phyloP scores from a whole-genome alignment of 495 filamentous ascomycete species.

The Penicillium verhagenii region DNA sequence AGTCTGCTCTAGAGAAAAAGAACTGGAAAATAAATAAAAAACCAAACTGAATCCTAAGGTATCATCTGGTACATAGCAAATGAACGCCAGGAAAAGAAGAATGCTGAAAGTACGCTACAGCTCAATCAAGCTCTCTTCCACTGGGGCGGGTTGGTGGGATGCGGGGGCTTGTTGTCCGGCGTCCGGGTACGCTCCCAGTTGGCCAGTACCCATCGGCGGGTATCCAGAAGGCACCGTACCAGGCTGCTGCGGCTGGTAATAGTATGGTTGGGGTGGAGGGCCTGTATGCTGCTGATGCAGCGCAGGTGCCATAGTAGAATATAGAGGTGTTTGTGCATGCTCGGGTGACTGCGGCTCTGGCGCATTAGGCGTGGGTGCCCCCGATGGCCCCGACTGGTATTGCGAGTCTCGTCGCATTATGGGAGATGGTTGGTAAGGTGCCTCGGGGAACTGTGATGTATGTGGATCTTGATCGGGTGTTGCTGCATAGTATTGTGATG shows the following conservation, averaged over 20 bases:
- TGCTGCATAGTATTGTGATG: slow-evolving; percentile 34
- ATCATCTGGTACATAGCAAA: slow-evolving; percentile 19
- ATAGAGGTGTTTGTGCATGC: slow-evolving; percentile 30
- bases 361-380: slow-evolving; percentile 19
- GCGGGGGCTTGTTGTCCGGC: slow-evolving; percentile 48
- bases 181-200: slow-evolving; percentile 62
- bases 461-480: slow-evolving; percentile 22
- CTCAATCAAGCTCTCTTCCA: slow-evolving; percentile 94
- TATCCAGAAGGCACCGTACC: slow-evolving; percentile 42
- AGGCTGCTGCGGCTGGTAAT: slow-evolving; percentile 46
- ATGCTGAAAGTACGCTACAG: slow-evolving; percentile 32
- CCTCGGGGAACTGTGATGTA: slow-evolving; percentile 21
- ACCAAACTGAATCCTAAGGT: slow-evolving; percentile 16
- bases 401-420: slow-evolving; percentile 33
- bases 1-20: background rate
- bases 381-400: slow-evolving; percentile 29
- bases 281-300: slow-evolving; percentile 30
- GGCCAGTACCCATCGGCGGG: slow-evolving; percentile 26
- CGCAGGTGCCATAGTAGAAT: slow-evolving; percentile 27
- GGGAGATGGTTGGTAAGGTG: slow-evolving; percentile 28
- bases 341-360: slow-evolving; percentile 31
- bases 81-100: background rate
- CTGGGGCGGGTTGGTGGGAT: slow-evolving; percentile 42
- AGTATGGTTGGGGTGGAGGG: slow-evolving; percentile 36
- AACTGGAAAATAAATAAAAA: background rate